phyloP scores from a whole-genome alignment of 176 grass and related monocot species.

The Musa schizocarpa region DNA sequence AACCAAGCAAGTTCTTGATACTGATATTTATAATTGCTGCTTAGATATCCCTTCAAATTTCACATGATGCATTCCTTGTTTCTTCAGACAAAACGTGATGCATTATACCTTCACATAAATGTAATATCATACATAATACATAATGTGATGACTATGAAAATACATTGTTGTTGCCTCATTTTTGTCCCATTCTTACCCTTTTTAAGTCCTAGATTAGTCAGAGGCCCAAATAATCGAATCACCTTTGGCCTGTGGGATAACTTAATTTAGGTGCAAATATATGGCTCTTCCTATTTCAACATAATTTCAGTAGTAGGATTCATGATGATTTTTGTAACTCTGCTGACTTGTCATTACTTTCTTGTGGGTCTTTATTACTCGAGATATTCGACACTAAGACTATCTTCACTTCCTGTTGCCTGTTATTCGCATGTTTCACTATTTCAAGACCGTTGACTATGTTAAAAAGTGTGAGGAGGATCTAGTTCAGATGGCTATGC shows the following conservation, averaged over 20 bases:
- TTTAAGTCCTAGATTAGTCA: no score
- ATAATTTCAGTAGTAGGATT: background rate
- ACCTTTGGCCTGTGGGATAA: no score
- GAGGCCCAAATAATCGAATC: no score
- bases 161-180: no score
- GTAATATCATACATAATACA: no score
- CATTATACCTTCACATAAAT: background rate
- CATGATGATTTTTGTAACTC: background rate
- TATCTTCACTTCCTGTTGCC: slow-evolving; percentile 3
- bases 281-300: no score
- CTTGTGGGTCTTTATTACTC: no score
- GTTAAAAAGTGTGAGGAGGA: slow-evolving; percentile 87
- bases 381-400: background rate
- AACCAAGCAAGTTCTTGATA: no score
- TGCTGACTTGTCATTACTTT: background rate
- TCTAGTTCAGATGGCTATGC: slow-evolving; percentile 62
- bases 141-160: no score
- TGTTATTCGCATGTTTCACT: background rate
- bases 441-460: slow-evolving; percentile 48
- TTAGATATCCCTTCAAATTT: background rate
- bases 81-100: background rate
- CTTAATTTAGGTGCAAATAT: no score
- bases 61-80: background rate
- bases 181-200: no score
- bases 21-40: no score